Percentiles rank a stretch among this genome's conserved stretches.
Conservation (phyloP, 257 asterid species). For the Solanum arcanum region DNA sequence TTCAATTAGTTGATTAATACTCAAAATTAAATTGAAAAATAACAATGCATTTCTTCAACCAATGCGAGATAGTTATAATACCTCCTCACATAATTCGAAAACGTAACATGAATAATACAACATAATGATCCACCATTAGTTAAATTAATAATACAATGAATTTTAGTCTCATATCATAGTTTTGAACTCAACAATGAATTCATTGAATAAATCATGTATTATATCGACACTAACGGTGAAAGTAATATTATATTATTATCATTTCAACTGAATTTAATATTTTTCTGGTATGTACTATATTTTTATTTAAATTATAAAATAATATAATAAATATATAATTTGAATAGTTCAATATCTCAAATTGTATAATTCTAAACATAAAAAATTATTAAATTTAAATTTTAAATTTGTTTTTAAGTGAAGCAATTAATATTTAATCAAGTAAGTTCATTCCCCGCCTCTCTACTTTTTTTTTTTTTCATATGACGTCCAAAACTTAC, state of each 20-base stretch:
- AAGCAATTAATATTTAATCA: neutral
- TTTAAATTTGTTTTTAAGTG: accelerated
- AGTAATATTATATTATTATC: neutral
- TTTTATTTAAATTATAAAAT: neutral
- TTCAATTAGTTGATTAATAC: neutral
- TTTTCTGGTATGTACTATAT: neutral
- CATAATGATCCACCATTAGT: neutral
- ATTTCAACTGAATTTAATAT: neutral
- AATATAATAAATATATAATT: neutral
- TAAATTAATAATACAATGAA: neutral
- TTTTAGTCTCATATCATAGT: neutral
- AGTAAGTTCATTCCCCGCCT: neutral
- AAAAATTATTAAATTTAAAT: neutral
- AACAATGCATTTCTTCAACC: neutral
- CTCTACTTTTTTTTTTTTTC: too few species aligned
- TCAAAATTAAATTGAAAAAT: neutral
- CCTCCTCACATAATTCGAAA: neutral
- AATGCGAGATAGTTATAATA: neutral
- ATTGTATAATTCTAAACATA: neutral
- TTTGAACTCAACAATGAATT: neutral
- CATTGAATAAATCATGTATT: neutral
- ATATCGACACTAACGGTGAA: neutral
- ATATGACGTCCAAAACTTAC: too few species aligned
- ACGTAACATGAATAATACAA: neutral
- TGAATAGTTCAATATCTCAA: neutral